Percentiles rank a stretch among this genome's conserved stretches.
Evolutionary conservation across 129 eudicot species (phyloP).

Genomic region (Kitagawia praeruptora): DNA sequence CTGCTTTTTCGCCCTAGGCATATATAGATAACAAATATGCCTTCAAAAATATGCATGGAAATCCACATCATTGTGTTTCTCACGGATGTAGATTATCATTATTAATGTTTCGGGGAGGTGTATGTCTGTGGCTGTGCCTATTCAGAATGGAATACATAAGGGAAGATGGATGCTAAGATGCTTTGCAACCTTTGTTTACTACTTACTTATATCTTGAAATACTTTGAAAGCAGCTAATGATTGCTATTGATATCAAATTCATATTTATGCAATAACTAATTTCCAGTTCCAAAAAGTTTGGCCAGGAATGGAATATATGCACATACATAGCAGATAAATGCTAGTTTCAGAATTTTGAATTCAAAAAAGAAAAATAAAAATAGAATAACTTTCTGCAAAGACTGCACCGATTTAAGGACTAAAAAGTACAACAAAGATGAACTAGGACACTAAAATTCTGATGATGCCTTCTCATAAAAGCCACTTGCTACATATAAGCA

Average conservation of each 20-base stretch:
- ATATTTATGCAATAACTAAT: neutral
- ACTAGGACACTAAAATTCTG: neutral
- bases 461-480: neutral
- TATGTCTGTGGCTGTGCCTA: neutral
- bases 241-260: neutral
- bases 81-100: neutral
- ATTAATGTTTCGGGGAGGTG: neutral
- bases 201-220: neutral
- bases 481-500: neutral
- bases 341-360: neutral
- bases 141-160: neutral
- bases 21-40: neutral
- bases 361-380: neutral
- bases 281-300: neutral
- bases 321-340: neutral
- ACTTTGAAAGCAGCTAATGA: neutral
- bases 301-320: neutral
- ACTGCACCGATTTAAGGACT: neutral
- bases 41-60: neutral
- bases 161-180: neutral
- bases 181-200: neutral
- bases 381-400: neutral
- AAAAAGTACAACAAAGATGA: neutral
- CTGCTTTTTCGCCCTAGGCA: neutral
- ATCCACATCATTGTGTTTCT: neutral